phyloP scores from a whole-genome alignment of 208 protist genomes.

The Herpetomonas tarakana region DNA sequence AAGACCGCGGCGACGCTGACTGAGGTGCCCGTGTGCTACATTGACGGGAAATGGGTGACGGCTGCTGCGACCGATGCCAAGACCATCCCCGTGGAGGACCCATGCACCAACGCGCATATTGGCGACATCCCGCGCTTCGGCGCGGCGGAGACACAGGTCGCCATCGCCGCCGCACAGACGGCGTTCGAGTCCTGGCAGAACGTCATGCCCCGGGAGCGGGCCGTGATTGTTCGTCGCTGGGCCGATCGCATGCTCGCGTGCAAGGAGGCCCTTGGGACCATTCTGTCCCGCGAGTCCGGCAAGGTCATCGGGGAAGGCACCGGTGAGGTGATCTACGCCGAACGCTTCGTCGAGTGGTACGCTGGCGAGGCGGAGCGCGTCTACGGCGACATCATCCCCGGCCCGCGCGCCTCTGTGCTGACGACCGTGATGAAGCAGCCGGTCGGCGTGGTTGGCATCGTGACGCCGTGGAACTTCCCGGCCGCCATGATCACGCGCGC shows the following conservation, averaged over 20 bases:
- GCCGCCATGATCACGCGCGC: constrained; percentile 80
- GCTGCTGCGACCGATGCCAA: constrained; percentile 10
- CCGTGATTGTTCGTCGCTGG: constrained; percentile 66
- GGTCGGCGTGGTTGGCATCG: constrained; percentile 79
- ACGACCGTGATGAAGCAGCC: constrained; percentile 76
- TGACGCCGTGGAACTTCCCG: constrained; percentile 95
- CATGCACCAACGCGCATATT: constrained; percentile 68
- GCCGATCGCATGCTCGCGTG: constrained; percentile 47
- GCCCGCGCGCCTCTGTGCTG: constrained; percentile 38
- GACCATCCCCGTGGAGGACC: constrained; percentile 64
- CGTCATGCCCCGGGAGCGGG: constrained; percentile 58
- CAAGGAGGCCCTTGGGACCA: constrained; percentile 37
- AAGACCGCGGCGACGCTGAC: constrained; percentile 29
- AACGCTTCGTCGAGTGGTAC: constrained; percentile 80
- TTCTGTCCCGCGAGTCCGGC: constrained; percentile 80
- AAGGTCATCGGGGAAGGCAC: constrained; percentile 75
- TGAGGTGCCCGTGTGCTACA: constrained; percentile 45
- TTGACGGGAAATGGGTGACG: constrained; percentile 60
- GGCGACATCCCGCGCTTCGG: constrained; percentile 56
- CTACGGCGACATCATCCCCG: constrained; percentile 76
- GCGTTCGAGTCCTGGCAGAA: constrained; percentile 64
- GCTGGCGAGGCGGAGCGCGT: constrained; percentile 78
- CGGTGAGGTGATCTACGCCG: constrained; percentile 67
- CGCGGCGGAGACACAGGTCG: constrained; percentile 35
- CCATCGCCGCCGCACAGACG: constrained; percentile 51